A percentile compares a stretch with the other conserved stretches of the same genome.
These are phyloP conservation scores for Mucor sp. DNA, from an alignment of 371 early-diverging fungal species.

Conservation along the genomic window DNA sequence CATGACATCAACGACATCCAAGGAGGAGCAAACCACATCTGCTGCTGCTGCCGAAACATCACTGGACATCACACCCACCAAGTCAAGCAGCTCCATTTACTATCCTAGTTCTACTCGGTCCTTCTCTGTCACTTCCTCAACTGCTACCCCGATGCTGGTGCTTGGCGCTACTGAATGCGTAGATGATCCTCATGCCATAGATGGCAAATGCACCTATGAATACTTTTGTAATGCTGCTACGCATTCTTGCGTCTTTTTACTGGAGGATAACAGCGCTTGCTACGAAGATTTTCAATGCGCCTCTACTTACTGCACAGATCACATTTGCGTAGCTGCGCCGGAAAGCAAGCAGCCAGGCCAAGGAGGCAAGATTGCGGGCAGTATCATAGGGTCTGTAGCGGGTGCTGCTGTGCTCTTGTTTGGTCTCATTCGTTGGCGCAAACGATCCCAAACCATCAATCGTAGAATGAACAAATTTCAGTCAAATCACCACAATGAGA, in stretches of 20 bases:
- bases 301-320: constrained; percentile 24
- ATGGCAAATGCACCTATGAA: constrained; percentile 25
- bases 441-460: constrained; percentile 1
- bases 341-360: background rate
- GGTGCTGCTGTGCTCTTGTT: constrained; percentile 22
- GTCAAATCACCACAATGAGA: background rate
- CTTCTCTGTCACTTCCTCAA: constrained; percentile 31
- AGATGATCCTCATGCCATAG: constrained; percentile 22
- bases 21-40: background rate
- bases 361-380: constrained; percentile 37
- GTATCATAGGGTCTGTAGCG: constrained; percentile 24
- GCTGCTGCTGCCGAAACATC: background rate
- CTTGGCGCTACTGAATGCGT: constrained; percentile 31
- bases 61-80: background rate
- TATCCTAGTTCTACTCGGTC: constrained; percentile 13
- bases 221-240: constrained; percentile 37
- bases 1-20: background rate
- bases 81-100: background rate
- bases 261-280: constrained; percentile 14
- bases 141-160: constrained; percentile 33
- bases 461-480: constrained; percentile 19
- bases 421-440: constrained; percentile 16
- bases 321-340: constrained; percentile 1
- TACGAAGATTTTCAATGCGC: constrained; percentile 36
- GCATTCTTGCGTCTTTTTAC: constrained; percentile 15